These are phyloP conservation scores for Boletus subcaerulescens DNA, from an alignment of 768 basidiomycete species.

Conservation along the genomic window DNA sequence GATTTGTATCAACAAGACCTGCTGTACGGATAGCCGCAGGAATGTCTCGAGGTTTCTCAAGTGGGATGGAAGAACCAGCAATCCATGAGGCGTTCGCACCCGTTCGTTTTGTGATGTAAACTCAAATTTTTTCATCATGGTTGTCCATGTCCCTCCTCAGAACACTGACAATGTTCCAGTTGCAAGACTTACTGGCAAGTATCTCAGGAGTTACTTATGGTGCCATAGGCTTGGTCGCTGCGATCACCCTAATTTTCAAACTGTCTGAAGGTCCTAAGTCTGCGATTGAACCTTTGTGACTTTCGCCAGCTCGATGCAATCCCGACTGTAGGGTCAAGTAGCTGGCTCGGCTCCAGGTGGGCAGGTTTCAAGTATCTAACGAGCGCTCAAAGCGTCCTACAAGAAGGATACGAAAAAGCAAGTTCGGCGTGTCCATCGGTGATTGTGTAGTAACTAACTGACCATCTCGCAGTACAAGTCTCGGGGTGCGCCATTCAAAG, in stretches of 20 bases:
- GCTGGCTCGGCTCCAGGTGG: conserved; percentile 10
- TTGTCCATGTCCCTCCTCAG: background rate
- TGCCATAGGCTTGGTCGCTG: background rate
- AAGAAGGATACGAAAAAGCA: conserved; percentile 33
- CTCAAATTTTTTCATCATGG: too few species aligned
- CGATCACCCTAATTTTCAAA: background rate
- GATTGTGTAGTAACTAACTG: background rate
- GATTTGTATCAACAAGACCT: too few species aligned
- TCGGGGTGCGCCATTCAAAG: conserved; percentile 27
- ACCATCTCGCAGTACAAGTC: background rate
- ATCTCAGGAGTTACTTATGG: background rate
- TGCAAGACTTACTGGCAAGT: background rate
- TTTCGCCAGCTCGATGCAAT: background rate
- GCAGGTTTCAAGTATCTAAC: conserved; percentile 14
- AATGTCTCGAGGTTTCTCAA: too few species aligned
- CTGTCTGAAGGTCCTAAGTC: background rate
- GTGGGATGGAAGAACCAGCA: too few species aligned
- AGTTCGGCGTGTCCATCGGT: background rate
- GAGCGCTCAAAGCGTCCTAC: conserved; percentile 22
- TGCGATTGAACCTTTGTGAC: background rate
- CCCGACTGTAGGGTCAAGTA: background rate
- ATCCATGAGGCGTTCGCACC: too few species aligned
- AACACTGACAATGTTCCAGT: background rate
- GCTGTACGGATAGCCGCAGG: too few species aligned
- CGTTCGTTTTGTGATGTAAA: too few species aligned